phyloP scores from a whole-genome alignment of 2,329 filamentous ascomycete species.

The Aspergillus sp. region DNA sequence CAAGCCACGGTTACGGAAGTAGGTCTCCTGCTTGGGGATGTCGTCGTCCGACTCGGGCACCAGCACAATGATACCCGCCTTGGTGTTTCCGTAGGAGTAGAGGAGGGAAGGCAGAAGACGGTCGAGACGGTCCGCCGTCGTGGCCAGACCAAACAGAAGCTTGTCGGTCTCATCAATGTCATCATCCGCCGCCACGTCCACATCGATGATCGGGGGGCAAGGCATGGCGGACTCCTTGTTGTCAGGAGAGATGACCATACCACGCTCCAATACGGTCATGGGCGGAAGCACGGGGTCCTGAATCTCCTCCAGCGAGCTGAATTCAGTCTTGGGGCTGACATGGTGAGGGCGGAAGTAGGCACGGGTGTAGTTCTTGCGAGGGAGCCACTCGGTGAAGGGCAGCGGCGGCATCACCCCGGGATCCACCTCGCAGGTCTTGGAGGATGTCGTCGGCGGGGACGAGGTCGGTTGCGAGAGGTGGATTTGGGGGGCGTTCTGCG shows the following conservation, averaged over 20 bases:
- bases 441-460: slow-evolving; percentile 1
- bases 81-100: slow-evolving; percentile 43
- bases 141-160: slow-evolving; percentile 43
- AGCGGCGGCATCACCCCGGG: slow-evolving; percentile 34
- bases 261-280: slow-evolving; percentile 39
- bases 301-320: slow-evolving; percentile 39
- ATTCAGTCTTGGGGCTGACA: slow-evolving; percentile 36
- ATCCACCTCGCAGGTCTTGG: slow-evolving; percentile 34
- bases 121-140: slow-evolving; percentile 43
- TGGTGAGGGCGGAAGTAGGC: slow-evolving; percentile 41
- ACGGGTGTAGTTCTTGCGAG: slow-evolving; percentile 45
- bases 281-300: slow-evolving; percentile 37
- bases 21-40: slow-evolving; percentile 38
- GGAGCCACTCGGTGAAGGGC: slow-evolving; percentile 41
- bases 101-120: slow-evolving; percentile 40
- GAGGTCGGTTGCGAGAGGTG: slow-evolving; percentile 20
- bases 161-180: slow-evolving; percentile 41
- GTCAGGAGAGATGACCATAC: slow-evolving; percentile 35
- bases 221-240: slow-evolving; percentile 32
- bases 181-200: slow-evolving; percentile 40
- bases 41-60: slow-evolving; percentile 42
- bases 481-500: slow-evolving; percentile 19
- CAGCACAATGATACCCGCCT: slow-evolving; percentile 41
- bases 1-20: slow-evolving; percentile 43
- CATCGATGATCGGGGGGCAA: slow-evolving; percentile 40